These are phyloP conservation scores for Deinandra increscens DNA, from an alignment of 129 eudicot genomes.

Conservation along the genomic window DNA sequence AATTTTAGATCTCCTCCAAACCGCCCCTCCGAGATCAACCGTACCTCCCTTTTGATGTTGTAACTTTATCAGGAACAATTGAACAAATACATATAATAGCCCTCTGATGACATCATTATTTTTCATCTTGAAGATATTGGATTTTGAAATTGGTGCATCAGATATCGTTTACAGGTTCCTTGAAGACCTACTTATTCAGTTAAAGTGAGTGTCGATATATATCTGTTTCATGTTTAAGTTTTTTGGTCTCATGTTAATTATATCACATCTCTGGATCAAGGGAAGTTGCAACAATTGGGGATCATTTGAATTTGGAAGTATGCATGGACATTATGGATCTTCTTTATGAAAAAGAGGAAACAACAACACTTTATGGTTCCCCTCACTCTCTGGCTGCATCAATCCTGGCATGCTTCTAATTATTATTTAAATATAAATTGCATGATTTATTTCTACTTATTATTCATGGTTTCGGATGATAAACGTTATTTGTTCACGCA, in stretches of 20 bases:
- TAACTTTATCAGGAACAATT: too few species aligned
- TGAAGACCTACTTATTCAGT: constrained; percentile 54
- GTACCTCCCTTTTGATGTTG: too few species aligned
- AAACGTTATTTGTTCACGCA: constrained; percentile 24
- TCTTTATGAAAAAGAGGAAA: constrained; percentile 69
- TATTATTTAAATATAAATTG: not conserved
- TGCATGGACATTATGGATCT: constrained; percentile 91
- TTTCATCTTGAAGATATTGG: constrained; percentile 45
- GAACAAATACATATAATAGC: not conserved
- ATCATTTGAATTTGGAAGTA: constrained; percentile 52
- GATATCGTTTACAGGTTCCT: constrained; percentile 51
- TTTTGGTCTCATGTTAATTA: not conserved
- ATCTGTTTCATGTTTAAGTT: not conserved
- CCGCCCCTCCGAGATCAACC: too few species aligned
- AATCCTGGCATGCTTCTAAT: constrained; percentile 44
- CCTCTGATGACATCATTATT: constrained; percentile 18
- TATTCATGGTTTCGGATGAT: not conserved
- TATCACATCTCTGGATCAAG: constrained; percentile 24
- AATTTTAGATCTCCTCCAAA: too few species aligned
- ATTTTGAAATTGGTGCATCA: constrained; percentile 72
- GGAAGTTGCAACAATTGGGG: constrained; percentile 66
- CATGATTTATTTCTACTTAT: constrained; percentile 18
- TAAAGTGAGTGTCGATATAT: constrained; percentile 46
- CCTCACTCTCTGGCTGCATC: constrained; percentile 69
- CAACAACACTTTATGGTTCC: constrained; percentile 44